Conservation (phyloP, 202 grass and related monocot species). For the Panicum virgatum region DNA sequence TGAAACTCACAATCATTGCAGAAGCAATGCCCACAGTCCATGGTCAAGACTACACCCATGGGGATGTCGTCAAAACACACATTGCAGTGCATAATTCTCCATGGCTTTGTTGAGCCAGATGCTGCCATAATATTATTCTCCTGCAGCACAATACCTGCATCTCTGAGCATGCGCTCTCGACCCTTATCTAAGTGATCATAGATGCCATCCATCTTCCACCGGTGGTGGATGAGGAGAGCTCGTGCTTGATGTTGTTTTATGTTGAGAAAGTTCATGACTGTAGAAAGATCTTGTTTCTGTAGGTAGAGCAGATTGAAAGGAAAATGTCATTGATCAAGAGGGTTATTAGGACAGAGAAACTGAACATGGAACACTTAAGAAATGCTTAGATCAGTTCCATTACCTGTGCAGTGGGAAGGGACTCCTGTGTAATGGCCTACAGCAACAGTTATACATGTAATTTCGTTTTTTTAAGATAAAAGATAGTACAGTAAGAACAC, state of each 20-base stretch:
- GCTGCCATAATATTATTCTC: constrained; percentile 28
- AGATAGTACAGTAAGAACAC: not conserved
- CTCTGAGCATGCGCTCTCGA: constrained; percentile 53
- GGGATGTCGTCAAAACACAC: constrained; percentile 73
- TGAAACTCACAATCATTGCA: constrained; percentile 74
- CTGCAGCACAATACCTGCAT: constrained; percentile 47
- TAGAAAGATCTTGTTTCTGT: constrained; percentile 49
- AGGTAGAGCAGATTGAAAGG: not conserved
- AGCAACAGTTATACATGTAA: constrained; percentile 33
- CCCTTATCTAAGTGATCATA: constrained; percentile 73
- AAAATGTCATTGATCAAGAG: not conserved
- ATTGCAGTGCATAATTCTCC: constrained; percentile 42
- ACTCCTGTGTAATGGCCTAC: constrained; percentile 48
- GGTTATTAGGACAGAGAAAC: not conserved
- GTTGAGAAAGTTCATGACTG: constrained; percentile 66
- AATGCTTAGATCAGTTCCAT: not conserved
- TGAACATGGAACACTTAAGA: not conserved
- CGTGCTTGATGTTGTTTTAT: constrained; percentile 67
- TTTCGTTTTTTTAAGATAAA: not conserved
- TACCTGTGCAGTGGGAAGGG: constrained; percentile 45
- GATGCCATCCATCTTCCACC: constrained; percentile 66
- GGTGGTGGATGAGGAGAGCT: constrained; percentile 65
- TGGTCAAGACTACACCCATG: constrained; percentile 38
- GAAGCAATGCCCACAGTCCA: constrained; percentile 86
- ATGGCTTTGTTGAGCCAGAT: not conserved